Evolutionary conservation across 1,284 basidiomycete species (phyloP).

Genomic region (Cryptococcus hybrid): DNA sequence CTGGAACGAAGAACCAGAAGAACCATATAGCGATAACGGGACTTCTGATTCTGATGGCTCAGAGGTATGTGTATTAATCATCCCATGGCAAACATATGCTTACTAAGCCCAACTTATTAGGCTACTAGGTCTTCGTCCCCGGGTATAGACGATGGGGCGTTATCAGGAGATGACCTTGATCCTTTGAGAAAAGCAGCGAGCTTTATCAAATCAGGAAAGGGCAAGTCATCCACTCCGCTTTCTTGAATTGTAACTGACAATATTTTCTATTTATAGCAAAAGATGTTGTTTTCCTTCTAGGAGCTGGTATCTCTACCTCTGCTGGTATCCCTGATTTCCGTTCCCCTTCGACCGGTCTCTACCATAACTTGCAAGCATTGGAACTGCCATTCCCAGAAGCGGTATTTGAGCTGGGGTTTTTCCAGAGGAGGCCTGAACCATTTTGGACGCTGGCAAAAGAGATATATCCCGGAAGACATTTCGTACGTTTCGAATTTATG

Average conservation of each 20-base stretch:
- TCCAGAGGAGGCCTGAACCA: constrained; percentile 49
- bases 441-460: constrained; percentile 87
- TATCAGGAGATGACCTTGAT: not conserved
- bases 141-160: too few species aligned
- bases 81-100: too few species aligned
- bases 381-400: constrained; percentile 58
- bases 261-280: constrained; percentile 28
- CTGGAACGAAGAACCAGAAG: too few species aligned
- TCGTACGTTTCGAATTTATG: constrained; percentile 18
- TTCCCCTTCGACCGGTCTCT: constrained; percentile 56
- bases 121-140: too few species aligned
- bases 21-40: too few species aligned
- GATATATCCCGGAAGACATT: constrained; percentile 63
- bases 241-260: not conserved
- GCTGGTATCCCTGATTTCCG: constrained; percentile 54
- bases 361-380: constrained; percentile 55
- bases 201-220: constrained; percentile 46
- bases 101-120: too few species aligned
- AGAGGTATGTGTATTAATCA: too few species aligned
- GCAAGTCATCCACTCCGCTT: constrained; percentile 11
- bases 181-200: constrained; percentile 31
- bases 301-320: constrained; percentile 56
- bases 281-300: constrained; percentile 54
- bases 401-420: constrained; percentile 56
- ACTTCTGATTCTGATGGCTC: too few species aligned